Evolutionary conservation across 257 asterid species (phyloP).

Genomic region (Solanum rostratum): DNA sequence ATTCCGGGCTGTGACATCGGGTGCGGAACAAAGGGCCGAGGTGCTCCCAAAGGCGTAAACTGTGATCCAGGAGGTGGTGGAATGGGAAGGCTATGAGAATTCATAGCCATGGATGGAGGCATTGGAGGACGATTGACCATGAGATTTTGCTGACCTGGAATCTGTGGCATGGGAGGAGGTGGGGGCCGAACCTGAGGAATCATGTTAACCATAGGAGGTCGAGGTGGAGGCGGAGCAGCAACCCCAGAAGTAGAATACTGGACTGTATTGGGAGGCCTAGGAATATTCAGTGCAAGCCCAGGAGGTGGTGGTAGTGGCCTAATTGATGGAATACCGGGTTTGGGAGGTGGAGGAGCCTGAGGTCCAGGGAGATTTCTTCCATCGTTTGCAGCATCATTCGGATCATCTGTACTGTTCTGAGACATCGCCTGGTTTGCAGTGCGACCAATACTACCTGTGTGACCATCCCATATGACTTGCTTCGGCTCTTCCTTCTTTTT

Average conservation of each 20-base stretch:
- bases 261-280: constrained; percentile 40
- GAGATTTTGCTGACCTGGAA: constrained; percentile 52
- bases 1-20: constrained; percentile 61
- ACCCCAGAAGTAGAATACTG: constrained; percentile 51
- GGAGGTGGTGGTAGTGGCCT: constrained; percentile 87
- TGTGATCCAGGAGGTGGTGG: constrained; percentile 84
- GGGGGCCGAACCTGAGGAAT: constrained; percentile 58
- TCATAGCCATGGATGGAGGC: constrained; percentile 40
- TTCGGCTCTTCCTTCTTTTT: constrained; percentile 93
- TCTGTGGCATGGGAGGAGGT: constrained; percentile 54
- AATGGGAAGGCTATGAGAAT: constrained; percentile 28
- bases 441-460: constrained; percentile 86
- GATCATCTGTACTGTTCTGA: constrained; percentile 56
- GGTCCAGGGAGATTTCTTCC: constrained; percentile 63
- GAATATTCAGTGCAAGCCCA: constrained; percentile 66
- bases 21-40: constrained; percentile 33
- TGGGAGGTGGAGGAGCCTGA: constrained; percentile 77
- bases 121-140: constrained; percentile 58
- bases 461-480: constrained; percentile 99
- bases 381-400: constrained; percentile 37
- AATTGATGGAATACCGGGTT: constrained; percentile 51
- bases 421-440: constrained; percentile 94
- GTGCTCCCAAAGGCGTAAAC: constrained; percentile 51
- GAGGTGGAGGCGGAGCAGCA: constrained; percentile 56
- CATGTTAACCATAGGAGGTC: constrained; percentile 51